Conservation (phyloP, 257 asterid species). For the Fraxinus excelsior region DNA sequence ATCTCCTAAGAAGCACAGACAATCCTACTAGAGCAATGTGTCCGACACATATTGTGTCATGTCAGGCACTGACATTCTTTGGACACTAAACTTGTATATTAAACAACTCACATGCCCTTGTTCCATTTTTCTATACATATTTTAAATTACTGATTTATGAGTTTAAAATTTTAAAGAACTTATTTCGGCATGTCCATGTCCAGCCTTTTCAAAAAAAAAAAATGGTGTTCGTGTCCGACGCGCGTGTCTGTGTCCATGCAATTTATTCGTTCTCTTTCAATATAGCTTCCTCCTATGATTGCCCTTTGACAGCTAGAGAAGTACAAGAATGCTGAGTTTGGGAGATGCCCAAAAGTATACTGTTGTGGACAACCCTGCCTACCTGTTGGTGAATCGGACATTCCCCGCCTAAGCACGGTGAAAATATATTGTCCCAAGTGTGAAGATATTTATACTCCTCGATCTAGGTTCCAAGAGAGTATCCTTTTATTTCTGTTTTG, state of each 20-base stretch:
- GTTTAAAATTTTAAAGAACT: too few species aligned
- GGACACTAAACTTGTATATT: neutral
- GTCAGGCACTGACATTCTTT: neutral
- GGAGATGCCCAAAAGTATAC: constrained; percentile 64
- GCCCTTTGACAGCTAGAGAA: constrained; percentile 51
- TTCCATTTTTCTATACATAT: neutral
- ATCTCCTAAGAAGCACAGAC: neutral
- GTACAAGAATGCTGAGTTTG: constrained; percentile 69
- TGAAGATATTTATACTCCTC: constrained; percentile 61
- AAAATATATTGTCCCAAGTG: constrained; percentile 62
- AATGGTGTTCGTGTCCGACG: neutral
- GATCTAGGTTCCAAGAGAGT: constrained; percentile 65
- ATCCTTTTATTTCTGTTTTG: constrained; percentile 37
- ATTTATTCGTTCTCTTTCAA: neutral
- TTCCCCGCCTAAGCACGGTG: constrained; percentile 59
- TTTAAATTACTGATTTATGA: neutral
- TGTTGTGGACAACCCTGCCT: constrained; percentile 72
- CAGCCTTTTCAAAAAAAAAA: neutral
- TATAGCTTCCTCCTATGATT: neutral
- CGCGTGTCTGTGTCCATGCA: too few species aligned
- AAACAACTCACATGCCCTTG: too few species aligned
- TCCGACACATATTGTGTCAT: too few species aligned
- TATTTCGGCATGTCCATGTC: neutral
- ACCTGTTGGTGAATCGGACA: constrained; percentile 62
- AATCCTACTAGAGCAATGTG: neutral